Percentiles rank a stretch among this genome's conserved stretches.
phyloP scores from a whole-genome alignment of 805 yeast genomes.

The Kuraishia capsulata region DNA sequence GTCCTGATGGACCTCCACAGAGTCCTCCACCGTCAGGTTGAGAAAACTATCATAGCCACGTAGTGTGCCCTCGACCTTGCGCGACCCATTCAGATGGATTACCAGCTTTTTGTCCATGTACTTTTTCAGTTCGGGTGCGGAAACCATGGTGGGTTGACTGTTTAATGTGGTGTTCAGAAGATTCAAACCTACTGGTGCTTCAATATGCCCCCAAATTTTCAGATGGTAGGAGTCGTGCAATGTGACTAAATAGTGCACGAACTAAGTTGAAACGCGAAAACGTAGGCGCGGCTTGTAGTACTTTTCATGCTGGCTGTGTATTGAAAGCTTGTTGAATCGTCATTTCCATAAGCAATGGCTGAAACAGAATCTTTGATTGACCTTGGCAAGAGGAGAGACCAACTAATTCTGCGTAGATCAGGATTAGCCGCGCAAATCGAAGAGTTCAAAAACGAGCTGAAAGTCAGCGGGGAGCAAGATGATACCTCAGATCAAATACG shows the following conservation, averaged over 20 bases:
- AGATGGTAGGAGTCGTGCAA: too few species aligned
- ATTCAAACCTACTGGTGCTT: too few species aligned
- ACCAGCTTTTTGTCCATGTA: constrained; percentile 72
- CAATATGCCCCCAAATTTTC: too few species aligned
- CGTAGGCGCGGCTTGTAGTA: too few species aligned
- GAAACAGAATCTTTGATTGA: too few species aligned
- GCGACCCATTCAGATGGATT: constrained; percentile 68
- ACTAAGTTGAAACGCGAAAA: too few species aligned
- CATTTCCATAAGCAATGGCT: too few species aligned
- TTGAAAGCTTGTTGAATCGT: too few species aligned
- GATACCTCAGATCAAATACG: too few species aligned
- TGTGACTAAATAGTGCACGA: too few species aligned
- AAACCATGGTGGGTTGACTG: constrained; percentile 22
- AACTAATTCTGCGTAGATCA: background rate
- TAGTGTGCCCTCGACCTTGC: constrained; percentile 72
- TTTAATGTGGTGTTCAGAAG: too few species aligned
- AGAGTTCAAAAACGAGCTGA: background rate
- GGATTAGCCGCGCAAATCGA: background rate
- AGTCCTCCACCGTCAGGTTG: constrained; percentile 22
- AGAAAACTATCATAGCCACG: constrained; percentile 70
- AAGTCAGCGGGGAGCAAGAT: background rate
- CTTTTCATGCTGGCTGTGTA: too few species aligned
- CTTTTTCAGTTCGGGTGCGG: constrained; percentile 32
- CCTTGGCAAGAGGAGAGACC: background rate
- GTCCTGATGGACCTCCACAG: constrained; percentile 15